Percentiles rank a stretch among this genome's conserved stretches.
Evolutionary conservation across 805 yeast genomes (phyloP).

Genomic region (Saccharomycopsis selenospora): DNA sequence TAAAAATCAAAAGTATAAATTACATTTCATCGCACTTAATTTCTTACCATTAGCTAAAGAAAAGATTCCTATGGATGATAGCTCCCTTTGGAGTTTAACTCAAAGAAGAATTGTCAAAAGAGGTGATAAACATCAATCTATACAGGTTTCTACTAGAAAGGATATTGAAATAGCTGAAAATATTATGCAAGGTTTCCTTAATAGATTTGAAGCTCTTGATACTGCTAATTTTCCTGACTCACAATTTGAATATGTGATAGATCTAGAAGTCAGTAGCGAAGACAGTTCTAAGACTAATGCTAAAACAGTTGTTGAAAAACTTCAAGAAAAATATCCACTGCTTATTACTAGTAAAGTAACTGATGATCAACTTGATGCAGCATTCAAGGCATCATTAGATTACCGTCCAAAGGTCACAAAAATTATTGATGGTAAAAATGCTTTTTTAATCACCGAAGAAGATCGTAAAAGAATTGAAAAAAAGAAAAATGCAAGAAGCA

Average conservation of each 20-base stretch:
- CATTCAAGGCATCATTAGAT: slow-evolving; percentile 45
- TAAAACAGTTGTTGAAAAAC: slow-evolving; percentile 31
- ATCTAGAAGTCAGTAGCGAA: slow-evolving; percentile 38
- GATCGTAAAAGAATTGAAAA: neutral
- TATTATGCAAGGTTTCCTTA: slow-evolving; percentile 69
- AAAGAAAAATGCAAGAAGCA: neutral
- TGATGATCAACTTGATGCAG: slow-evolving; percentile 34
- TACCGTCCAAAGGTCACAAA: slow-evolving; percentile 49
- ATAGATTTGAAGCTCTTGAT: slow-evolving; percentile 58
- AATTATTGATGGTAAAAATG: slow-evolving; percentile 20
- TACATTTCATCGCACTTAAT: slow-evolving; percentile 61
- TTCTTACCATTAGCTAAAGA: slow-evolving; percentile 37
- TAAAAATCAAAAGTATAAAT: slow-evolving; percentile 6
- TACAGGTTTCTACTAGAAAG: slow-evolving; percentile 37
- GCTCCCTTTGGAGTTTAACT: slow-evolving; percentile 45
- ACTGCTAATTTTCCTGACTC: slow-evolving; percentile 48
- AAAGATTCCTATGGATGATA: slow-evolving; percentile 25
- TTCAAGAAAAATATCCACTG: slow-evolving; percentile 37
- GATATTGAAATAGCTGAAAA: slow-evolving; percentile 44
- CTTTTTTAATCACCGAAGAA: slow-evolving; percentile 3
- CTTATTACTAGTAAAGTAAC: slow-evolving; percentile 35
- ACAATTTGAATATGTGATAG: slow-evolving; percentile 56
- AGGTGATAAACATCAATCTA: slow-evolving; percentile 87
- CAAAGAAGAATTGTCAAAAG: slow-evolving; percentile 51
- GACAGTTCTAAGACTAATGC: slow-evolving; percentile 48